Evolutionary conservation across 2,329 filamentous ascomycete genomes (phyloP), one percentile per base, ranked within the genome.

Genomic region (Sclerotinia glacialis): DNA sequence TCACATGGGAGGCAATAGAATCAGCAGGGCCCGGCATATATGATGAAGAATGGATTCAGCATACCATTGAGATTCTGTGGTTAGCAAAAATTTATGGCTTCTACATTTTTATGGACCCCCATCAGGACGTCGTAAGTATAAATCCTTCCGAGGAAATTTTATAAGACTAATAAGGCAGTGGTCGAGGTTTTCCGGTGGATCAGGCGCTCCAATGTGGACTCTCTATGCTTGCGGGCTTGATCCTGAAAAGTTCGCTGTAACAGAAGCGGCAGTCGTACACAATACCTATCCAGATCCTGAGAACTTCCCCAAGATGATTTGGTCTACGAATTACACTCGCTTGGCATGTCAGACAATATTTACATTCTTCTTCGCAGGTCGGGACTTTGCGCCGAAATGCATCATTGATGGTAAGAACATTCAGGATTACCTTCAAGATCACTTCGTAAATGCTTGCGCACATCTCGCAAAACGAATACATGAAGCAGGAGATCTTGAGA

Each of bases 1-100:
- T 98, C 77, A 98, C 95, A 0, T 99, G 95, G 95, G 95, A 99
- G 79, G 94, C 95, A n/a, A 90, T 99, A 76, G 95, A 99, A 79
- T 90, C 95, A 67, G 88, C 88, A 1, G 94, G 94, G 0, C 95
- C 96, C 0, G 92, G 93, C 1, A 88, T 86, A 74, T 99, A 98
- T 77, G 96, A 99, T 74, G 92, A 99, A 76, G 89, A 91, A 69
- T 99, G 91, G 85, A 93, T 98, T 71, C 84, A 91, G 71, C 92
- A 96, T 77, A 99, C 95, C 0, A 92, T 99, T 71, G 85, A 91
- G 49, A 82, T 97, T 14, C 79, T 99, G 72, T 85, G 93, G 66
- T 82, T 93, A 70, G 93, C 93, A 47, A 97, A 93, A 76, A 83
- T 87, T 47, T 98, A 96, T 81, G 92, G 91, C 37, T 97, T 99